These are phyloP conservation scores for Monilinia aucupariae DNA, from an alignment of 2,329 filamentous ascomycete species.

Conservation along the genomic window DNA sequence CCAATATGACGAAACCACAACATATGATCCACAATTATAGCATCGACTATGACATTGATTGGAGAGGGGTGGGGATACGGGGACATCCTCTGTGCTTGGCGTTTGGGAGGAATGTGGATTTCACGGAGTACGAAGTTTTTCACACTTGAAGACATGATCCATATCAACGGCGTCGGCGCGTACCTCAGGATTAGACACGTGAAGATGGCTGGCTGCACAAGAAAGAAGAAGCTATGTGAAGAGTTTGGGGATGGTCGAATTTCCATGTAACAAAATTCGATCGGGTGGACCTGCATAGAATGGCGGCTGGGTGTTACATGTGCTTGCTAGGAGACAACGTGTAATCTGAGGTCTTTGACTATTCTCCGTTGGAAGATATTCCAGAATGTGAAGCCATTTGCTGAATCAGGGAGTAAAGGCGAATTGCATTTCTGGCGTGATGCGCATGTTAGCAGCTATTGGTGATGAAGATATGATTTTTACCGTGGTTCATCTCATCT, in stretches of 20 bases:
- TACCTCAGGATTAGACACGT: background rate
- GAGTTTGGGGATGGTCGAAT: background rate
- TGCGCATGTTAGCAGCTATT: background rate
- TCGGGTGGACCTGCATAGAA: constrained; percentile 15
- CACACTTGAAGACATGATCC: background rate
- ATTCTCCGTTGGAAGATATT: background rate
- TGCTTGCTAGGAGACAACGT: background rate
- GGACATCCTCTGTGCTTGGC: background rate
- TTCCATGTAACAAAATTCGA: background rate
- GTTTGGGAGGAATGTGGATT: background rate
- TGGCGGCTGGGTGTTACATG: background rate
- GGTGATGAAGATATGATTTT: background rate
- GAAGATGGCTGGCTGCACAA: background rate
- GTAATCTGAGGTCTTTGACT: background rate
- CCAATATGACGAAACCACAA: constrained; percentile 14
- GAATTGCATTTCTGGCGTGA: background rate
- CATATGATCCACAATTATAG: constrained; percentile 3
- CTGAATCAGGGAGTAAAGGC: background rate
- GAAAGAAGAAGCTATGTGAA: background rate
- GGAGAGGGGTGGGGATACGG: constrained; percentile 6
- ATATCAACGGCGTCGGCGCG: background rate
- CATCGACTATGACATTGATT: too few relatives aligned
- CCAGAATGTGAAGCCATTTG: background rate
- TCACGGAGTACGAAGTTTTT: constrained; percentile 2
- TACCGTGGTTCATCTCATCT: background rate